Conservation (phyloP, 2,329 filamentous ascomycete genomes). For the Neofusicoccum ribis region DNA sequence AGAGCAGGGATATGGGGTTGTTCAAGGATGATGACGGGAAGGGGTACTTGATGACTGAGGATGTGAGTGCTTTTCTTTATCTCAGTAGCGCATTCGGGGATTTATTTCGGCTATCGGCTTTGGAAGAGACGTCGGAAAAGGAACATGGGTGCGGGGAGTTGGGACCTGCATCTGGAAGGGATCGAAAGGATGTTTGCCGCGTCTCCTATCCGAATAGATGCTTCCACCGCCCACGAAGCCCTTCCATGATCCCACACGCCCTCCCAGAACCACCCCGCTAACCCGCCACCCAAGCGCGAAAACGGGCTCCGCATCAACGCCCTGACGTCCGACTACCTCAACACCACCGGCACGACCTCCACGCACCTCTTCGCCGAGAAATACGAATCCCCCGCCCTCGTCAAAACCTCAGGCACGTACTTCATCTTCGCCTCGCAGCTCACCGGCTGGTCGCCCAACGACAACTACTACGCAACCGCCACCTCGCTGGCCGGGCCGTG, state of each 20-base stretch:
- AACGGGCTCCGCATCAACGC: constrained; percentile 60
- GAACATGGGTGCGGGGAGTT: too few relatives aligned
- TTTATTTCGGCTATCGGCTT: too few relatives aligned
- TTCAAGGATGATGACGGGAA: constrained; percentile 64
- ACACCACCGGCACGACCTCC: constrained; percentile 43
- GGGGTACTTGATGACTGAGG: constrained; percentile 63
- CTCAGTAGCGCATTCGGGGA: too few relatives aligned
- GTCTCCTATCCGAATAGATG: too few relatives aligned
- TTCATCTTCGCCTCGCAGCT: constrained; percentile 63
- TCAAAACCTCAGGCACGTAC: constrained; percentile 62
- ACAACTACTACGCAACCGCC: constrained; percentile 64
- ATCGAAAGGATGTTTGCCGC: too few relatives aligned
- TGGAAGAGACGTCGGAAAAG: too few relatives aligned
- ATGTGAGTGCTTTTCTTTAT: constrained; percentile 46
- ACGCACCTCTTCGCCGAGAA: constrained; percentile 56
- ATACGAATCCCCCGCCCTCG: constrained; percentile 63
- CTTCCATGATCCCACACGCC: too few relatives aligned
- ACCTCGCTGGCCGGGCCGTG: constrained; percentile 60
- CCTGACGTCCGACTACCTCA: constrained; percentile 59
- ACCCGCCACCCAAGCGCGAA: constrained; percentile 44
- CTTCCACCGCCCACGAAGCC: too few relatives aligned
- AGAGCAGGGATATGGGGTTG: constrained; percentile 61
- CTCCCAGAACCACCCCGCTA: too few relatives aligned
- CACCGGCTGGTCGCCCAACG: constrained; percentile 55
- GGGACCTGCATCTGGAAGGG: too few relatives aligned